phyloP scores from a whole-genome alignment of 345 rosid genomes.

The Lagerstroemia speciosa region DNA sequence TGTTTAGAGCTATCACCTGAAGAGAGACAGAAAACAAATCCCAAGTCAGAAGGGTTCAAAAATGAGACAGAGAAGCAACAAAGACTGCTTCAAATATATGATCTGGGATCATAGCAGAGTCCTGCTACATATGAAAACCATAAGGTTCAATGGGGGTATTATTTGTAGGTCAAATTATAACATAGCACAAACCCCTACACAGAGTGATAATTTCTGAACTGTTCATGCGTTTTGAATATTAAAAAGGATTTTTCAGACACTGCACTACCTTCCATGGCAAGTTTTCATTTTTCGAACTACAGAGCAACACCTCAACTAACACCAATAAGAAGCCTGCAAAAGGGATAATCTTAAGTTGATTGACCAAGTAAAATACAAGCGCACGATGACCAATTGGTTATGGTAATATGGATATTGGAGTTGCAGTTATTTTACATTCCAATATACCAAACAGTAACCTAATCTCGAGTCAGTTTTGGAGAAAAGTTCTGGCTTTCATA shows the following conservation, averaged over 20 bases:
- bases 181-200: not conserved
- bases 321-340: too few relatives aligned
- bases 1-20: slow-evolving; percentile 89
- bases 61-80: not conserved
- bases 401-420: too few relatives aligned
- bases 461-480: not conserved
- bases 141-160: not conserved
- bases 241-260: not conserved
- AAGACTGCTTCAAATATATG: not conserved
- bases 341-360: too few relatives aligned
- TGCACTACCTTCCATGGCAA: not conserved
- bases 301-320: not conserved
- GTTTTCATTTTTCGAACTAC: not conserved
- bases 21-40: not conserved
- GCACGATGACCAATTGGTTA: too few relatives aligned
- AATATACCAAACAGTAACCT: not conserved
- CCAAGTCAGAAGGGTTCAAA: not conserved
- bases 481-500: not conserved
- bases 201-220: not conserved
- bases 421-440: not conserved
- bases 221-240: not conserved
- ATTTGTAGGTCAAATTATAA: not conserved
- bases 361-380: too few relatives aligned
- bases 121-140: not conserved
- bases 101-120: not conserved